Base-by-base conservation (phyloP, 495 filamentous ascomycete genomes). In the Delitschia confertaspora region DNA sequence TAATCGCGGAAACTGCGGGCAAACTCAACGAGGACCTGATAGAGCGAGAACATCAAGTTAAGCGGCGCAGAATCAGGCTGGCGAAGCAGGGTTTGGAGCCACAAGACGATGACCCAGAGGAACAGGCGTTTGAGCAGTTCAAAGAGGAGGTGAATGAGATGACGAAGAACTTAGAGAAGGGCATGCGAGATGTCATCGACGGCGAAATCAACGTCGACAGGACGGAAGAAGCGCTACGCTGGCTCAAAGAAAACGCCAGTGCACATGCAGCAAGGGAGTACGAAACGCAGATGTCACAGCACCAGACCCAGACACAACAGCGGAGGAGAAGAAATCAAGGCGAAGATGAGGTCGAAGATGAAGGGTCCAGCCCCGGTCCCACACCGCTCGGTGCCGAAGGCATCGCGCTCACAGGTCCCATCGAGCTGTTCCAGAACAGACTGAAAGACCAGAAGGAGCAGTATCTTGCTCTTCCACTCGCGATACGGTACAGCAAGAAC, bases 401-500 rank as follows among this genome's bases (percentile, higher is more conserved):
- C 6, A 19, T 53, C 3, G 38, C 31, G 6, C 39, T 56, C 22
- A 51, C 53, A 11, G 49, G 49, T 19, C 49, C 54, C 4, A 31
- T 42, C 16, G 51, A 63, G 7, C 20, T 54, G 18, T 64, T 61
- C 54, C 20, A 24, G 4, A 33, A 47, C 31, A 43, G 53, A 10
- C 27, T 60, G n/a, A 32, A 54, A 6, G 47, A 45, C 18, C 45
- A 51, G 9, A 62, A 64, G 34, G 49, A 54, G 20, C 40, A 53
- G 11, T 67, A 64, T 30, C 53, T 59, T 34, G 49, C 55, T 8
- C 38, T 53, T 22, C 56, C 55, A 6, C 49, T 59, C 6, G 18
- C 25, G 2, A 45, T 43, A 0, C 62, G 71, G 37, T 95, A 93
- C 64, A 75, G 76, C n/a, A 53, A 69, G 6, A 72, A 91, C 62